Percentiles rank a stretch among this genome's conserved stretches.
phyloP scores from a whole-genome alignment of 371 early-diverging fungal genomes.

The Zancudomyces culisetae region DNA sequence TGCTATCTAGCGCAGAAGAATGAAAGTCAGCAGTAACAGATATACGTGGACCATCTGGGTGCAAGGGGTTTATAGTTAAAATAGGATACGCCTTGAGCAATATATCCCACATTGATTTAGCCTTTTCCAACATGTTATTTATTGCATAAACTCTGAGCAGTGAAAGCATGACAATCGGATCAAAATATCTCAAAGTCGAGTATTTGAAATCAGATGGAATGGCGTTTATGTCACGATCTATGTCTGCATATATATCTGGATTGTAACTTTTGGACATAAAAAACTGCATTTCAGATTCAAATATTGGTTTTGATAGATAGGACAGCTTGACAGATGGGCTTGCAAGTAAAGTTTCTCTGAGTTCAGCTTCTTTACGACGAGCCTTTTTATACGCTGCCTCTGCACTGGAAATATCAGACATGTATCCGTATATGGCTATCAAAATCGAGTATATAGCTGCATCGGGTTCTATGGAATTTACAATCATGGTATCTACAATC shows the following conservation, averaged over 20 bases:
- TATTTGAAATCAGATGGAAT: not conserved
- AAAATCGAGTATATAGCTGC: slow-evolving; percentile 20
- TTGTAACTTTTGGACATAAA: no score
- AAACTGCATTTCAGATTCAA: not conserved
- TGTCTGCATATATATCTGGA: not conserved
- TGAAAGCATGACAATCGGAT: not conserved
- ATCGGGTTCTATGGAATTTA: slow-evolving; percentile 14
- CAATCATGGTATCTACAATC: slow-evolving; percentile 22
- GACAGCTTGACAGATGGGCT: not conserved
- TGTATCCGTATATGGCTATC: slow-evolving; percentile 5
- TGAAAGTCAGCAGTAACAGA: slow-evolving; percentile 1
- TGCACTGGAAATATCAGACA: not conserved
- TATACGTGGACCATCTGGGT: not conserved
- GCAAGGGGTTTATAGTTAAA: not conserved
- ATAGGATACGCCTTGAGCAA: not conserved
- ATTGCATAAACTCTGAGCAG: not conserved
- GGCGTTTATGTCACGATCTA: not conserved
- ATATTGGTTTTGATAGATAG: not conserved
- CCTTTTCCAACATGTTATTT: not conserved
- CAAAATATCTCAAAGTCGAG: not conserved
- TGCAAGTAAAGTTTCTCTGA: not conserved
- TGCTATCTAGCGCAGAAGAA: not conserved
- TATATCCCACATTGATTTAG: not conserved
- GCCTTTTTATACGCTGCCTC: not conserved
- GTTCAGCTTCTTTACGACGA: not conserved